Base-by-base conservation (phyloP, 768 basidiomycete species). In the Naematelia encephala region DNA sequence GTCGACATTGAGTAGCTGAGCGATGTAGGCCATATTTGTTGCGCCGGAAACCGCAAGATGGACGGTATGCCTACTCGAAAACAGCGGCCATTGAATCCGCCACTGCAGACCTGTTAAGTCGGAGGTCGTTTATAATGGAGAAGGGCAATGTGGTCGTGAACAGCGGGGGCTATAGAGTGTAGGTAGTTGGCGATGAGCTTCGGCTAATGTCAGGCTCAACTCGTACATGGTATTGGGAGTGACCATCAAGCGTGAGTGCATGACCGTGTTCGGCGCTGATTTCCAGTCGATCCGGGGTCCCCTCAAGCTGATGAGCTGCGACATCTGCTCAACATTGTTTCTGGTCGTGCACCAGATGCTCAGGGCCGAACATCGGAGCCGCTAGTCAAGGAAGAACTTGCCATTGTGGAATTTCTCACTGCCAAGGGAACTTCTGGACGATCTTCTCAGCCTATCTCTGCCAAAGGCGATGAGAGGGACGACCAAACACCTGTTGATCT, bases 1-100 rank as follows among this genome's bases (percentile, higher is more conserved):
- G 19, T 28, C 14, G 23, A 47, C n/a, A 0, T n/a, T 26, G n/a
- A 46, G 5, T 4, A 16, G 30, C 53, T 65, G 51, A 56, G 14
- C 5, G 23, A 16, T 12, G 12, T 26, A 73, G 77, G 26, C 78
- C 78, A 3, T 78, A 77, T 57, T 61, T 78, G 21, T 59, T 78
- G 13, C 66, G 75, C 12, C 65, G 73, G 22, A 73, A 75, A 47
- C 72, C 71, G 22, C 66, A 67, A 46, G 68, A 72, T 55, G 63
- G 69, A 12, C 61, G 72, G 45, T 78, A 77, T 60, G 62, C 62
- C 1, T 78, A 78, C 50, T 77, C 75, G 2, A 66, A 73, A 48
- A 69, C 72, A 26, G 78, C 78, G 2, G 78, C 78, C 11, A 77
- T 78, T 56, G 78, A 77, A 50, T 74, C 74, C n/a, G 78, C 78